A percentile compares a stretch with the other conserved stretches of the same genome.
phyloP scores from a whole-genome alignment of 208 protist genomes.

The Spongospora subterranea region DNA sequence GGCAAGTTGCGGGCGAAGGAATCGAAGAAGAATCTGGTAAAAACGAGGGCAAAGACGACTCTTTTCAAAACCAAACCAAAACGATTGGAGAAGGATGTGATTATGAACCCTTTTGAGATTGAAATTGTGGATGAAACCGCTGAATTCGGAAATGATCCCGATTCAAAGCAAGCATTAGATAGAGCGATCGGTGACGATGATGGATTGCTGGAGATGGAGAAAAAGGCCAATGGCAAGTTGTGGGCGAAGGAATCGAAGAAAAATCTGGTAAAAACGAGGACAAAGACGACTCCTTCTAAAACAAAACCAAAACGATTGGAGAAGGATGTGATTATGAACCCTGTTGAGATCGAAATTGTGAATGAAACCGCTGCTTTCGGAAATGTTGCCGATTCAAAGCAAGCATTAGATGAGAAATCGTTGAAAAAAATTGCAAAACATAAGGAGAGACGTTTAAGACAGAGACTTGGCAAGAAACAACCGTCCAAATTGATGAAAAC shows the following conservation, averaged over 20 bases:
- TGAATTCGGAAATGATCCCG: not conserved
- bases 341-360: not conserved
- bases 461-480: not conserved
- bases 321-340: too few species aligned
- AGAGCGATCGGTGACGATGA: too few species aligned
- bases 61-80: not conserved
- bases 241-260: too few species aligned
- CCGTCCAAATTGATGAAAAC: not conserved
- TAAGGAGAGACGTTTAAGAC: not conserved
- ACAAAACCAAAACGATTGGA: not conserved
- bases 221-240: too few species aligned
- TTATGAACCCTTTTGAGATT: too few species aligned
- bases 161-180: not conserved
- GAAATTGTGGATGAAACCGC: not conserved
- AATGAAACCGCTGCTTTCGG: not conserved
- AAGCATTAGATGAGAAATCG: not conserved
- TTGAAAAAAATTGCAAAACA: conserved; percentile 21
- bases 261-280: too few species aligned
- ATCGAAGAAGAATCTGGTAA: too few species aligned
- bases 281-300: not conserved
- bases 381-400: not conserved
- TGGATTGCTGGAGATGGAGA: too few species aligned
- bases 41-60: too few species aligned
- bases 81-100: not conserved
- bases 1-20: too few species aligned